Evolutionary conservation across 75 land plant genomes (phyloP).

Genomic region (Selaginella tamariscina): DNA sequence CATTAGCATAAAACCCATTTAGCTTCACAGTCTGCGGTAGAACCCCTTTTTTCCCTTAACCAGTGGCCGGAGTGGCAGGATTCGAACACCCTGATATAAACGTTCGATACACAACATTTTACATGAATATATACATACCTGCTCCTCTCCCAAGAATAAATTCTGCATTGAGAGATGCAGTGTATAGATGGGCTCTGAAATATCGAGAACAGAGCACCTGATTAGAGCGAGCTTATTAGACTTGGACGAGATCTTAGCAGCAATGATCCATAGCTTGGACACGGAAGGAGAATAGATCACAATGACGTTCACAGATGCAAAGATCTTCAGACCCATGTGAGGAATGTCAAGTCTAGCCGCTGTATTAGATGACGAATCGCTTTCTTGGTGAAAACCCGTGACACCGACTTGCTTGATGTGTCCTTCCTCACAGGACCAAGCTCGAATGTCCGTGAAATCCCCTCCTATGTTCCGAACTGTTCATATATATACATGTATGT

Average conservation of each 20-base stretch:
- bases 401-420: not conserved
- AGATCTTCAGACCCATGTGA: not conserved
- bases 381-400: not conserved
- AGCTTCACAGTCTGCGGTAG: not conserved
- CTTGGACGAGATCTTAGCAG: not conserved
- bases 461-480: not conserved
- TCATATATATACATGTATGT: no score
- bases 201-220: not conserved
- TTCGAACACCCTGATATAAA: no score
- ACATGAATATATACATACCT: no score
- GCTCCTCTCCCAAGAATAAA: not conserved
- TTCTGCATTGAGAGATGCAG: not conserved
- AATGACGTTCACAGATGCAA: not conserved
- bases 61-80: not conserved
- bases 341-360: not conserved
- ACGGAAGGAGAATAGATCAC: not conserved
- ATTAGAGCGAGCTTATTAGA: not conserved
- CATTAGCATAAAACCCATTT: not conserved
- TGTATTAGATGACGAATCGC: not conserved
- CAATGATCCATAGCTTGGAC: not conserved
- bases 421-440: not conserved
- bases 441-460: not conserved
- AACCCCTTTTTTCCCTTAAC: not conserved
- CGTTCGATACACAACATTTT: no score
- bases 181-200: not conserved